Conservation (phyloP, 148 eudicot genomes). For the Diospyros lotus region DNA sequence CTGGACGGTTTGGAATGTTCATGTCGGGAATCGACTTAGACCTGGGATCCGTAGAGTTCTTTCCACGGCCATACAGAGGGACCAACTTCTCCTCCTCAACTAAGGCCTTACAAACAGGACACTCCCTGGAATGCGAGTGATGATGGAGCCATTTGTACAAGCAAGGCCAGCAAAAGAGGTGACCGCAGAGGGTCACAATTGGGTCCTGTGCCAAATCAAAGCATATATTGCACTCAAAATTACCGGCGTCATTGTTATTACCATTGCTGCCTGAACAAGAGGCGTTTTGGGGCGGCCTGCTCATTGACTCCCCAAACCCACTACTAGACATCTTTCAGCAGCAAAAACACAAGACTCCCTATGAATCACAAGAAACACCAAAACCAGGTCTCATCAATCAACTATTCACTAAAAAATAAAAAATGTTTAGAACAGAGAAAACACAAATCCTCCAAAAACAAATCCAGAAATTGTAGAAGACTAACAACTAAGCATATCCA, state of each 20-base stretch:
- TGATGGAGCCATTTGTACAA: conserved; percentile 57
- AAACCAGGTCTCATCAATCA: neutral
- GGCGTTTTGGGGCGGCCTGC: conserved; percentile 25
- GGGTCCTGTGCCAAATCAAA: conserved; percentile 61
- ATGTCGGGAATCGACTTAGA: conserved; percentile 37
- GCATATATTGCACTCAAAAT: conserved; percentile 64
- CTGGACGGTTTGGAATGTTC: conserved; percentile 48
- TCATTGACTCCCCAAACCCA: conserved; percentile 36
- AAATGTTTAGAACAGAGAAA: neutral
- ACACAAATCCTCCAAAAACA: neutral
- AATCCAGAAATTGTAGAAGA: neutral
- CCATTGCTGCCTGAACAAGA: conserved; percentile 29
- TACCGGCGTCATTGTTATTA: conserved; percentile 31
- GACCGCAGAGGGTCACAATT: conserved; percentile 58
- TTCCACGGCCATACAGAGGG: conserved; percentile 58
- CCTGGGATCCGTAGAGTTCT: conserved; percentile 46
- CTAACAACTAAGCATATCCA: neutral
- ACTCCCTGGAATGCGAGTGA: conserved; percentile 42
- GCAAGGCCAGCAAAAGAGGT: conserved; percentile 72
- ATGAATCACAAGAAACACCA: neutral
- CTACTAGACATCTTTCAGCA: conserved; percentile 25
- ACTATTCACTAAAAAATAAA: neutral
- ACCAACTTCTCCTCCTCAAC: conserved; percentile 45
- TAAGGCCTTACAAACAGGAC: conserved; percentile 56
- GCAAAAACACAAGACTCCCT: neutral